Conservation (phyloP, 345 rosid species). For the Lagerstroemia speciosa region DNA sequence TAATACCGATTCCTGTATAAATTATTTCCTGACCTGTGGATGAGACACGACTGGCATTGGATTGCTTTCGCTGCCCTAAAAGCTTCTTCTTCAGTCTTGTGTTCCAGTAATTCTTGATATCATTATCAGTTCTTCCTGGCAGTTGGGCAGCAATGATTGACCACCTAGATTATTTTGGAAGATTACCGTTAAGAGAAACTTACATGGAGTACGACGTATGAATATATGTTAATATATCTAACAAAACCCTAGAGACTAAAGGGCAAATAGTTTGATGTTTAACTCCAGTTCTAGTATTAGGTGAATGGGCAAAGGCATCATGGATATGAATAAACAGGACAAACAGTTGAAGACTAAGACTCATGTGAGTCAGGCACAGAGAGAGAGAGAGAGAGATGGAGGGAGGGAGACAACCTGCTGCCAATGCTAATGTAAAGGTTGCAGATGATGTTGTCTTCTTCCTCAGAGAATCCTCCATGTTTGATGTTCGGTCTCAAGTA, state of each 20-base stretch:
- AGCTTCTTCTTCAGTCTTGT: slow-evolving; percentile 18
- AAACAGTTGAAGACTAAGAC: slow-evolving; percentile 9
- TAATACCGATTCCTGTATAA: background rate
- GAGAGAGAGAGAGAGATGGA: slow-evolving; percentile 10
- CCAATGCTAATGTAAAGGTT: slow-evolving; percentile 98
- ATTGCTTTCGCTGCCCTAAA: slow-evolving; percentile 12
- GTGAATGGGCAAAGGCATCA: slow-evolving; percentile 5
- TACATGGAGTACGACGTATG: background rate
- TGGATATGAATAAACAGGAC: slow-evolving; percentile 7
- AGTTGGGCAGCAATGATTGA: slow-evolving; percentile 17
- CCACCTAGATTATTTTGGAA: slow-evolving; percentile 10
- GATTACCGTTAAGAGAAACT: background rate
- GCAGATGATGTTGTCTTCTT: slow-evolving; percentile 97
- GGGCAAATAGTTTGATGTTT: background rate
- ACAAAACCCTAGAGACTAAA: background rate
- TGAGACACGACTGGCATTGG: slow-evolving; percentile 1
- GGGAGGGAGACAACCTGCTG: slow-evolving; percentile 50
- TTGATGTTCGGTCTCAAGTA: slow-evolving; percentile 94
- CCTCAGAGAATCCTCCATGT: slow-evolving; percentile 99
- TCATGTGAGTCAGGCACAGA: background rate
- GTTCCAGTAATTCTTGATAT: slow-evolving; percentile 20
- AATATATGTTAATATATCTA: background rate
- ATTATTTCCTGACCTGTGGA: background rate
- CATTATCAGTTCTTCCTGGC: slow-evolving; percentile 17
- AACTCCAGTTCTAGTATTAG: background rate